Conservation (phyloP, 305 asterid species). For the Fraxinus baroniana region DNA sequence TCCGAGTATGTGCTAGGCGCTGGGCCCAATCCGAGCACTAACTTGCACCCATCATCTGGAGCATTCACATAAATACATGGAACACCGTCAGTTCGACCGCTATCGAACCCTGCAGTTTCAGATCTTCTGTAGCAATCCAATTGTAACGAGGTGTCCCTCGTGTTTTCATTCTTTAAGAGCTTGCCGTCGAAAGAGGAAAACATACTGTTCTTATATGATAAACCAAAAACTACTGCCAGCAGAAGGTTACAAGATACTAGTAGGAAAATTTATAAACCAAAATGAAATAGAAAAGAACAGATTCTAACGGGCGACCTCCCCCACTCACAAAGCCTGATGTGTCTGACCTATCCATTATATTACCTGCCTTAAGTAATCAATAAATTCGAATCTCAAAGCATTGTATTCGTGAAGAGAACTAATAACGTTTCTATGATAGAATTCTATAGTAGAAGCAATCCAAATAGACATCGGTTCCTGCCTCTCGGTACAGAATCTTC, state of each 20-base stretch:
- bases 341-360: constrained; percentile 78
- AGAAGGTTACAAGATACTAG: constrained; percentile 28
- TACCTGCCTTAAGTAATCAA: constrained; percentile 19
- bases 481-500: constrained; percentile 18
- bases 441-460: neutral
- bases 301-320: constrained; percentile 53
- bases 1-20: constrained; percentile 60
- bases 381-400: constrained; percentile 3
- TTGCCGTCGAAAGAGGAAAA: constrained; percentile 47
- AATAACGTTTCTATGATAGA: constrained; percentile 7
- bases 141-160: constrained; percentile 70
- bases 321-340: constrained; percentile 94
- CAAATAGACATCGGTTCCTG: constrained; percentile 14
- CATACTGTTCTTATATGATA: constrained; percentile 34
- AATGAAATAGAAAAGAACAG: constrained; percentile 34
- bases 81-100: constrained; percentile 30
- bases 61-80: constrained; percentile 30
- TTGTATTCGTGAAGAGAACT: constrained; percentile 8
- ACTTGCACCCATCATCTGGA: constrained; percentile 80
- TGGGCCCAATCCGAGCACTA: constrained; percentile 95
- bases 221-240: constrained; percentile 21
- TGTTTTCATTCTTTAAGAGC: constrained; percentile 33
- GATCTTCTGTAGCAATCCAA: constrained; percentile 63
- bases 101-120: constrained; percentile 30
- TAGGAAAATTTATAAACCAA: constrained; percentile 36